Evolutionary conservation across 441 rosid genomes (phyloP).

Genomic region (Euphorbia schlechtendalii): DNA sequence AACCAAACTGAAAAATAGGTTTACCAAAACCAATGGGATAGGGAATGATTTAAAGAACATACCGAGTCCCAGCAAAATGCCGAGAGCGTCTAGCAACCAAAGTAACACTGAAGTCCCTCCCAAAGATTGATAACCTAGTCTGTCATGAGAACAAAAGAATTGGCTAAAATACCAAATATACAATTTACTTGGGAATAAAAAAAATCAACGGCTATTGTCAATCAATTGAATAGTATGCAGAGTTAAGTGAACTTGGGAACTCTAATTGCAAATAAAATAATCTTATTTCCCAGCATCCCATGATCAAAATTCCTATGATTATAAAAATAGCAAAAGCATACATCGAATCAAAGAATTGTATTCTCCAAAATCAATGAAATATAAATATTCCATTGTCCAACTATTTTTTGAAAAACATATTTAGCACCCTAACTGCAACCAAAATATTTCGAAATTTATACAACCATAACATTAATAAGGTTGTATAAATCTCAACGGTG

Average conservation of each 20-base stretch:
- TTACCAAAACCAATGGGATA: too few species aligned
- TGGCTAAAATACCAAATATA: slow-evolving; percentile 13
- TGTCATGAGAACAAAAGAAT: slow-evolving; percentile 28
- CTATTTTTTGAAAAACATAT: too few species aligned
- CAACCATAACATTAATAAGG: too few species aligned
- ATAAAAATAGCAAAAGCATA: neutral
- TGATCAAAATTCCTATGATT: neutral
- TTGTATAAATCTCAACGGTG: neutral
- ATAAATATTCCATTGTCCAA: neutral
- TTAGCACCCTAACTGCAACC: too few species aligned
- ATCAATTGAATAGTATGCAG: slow-evolving; percentile 3
- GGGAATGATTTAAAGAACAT: slow-evolving; percentile 17
- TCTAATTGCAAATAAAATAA: neutral
- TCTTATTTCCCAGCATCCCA: neutral
- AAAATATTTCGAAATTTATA: neutral
- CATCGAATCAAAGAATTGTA: neutral
- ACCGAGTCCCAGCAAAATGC: slow-evolving; percentile 99
- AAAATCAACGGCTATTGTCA: neutral
- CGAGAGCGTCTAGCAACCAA: slow-evolving; percentile 89
- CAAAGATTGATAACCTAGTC: slow-evolving; percentile 84
- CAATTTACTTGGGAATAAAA: neutral
- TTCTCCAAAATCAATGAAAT: neutral
- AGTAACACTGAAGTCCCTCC: slow-evolving; percentile 88
- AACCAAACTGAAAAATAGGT: too few species aligned
- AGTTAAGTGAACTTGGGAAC: neutral